phyloP scores from a whole-genome alignment of 139 green algal species.

The Ettlia oleoabundans region DNA sequence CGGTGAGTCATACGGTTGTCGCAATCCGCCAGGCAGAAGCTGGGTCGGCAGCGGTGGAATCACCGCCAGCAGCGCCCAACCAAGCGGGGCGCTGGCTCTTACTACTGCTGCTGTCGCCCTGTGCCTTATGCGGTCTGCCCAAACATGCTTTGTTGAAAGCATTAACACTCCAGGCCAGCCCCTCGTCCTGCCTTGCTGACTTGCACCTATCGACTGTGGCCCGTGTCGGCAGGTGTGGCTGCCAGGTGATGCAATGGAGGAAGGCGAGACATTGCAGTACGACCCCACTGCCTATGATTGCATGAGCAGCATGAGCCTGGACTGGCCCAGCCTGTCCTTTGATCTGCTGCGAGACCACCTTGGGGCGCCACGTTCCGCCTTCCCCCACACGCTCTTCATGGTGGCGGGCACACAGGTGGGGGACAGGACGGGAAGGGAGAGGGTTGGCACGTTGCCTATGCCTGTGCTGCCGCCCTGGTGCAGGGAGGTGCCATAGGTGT shows the following conservation, averaged over 20 bases:
- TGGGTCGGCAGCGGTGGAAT: background rate
- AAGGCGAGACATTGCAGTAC: conserved; percentile 95
- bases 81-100: too few relatives aligned
- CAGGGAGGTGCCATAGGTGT: too few relatives aligned
- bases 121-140: too few relatives aligned
- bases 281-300: conserved; percentile 97
- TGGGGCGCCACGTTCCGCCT: conserved; percentile 73
- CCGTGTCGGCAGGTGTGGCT: conserved; percentile 75
- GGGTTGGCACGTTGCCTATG: background rate
- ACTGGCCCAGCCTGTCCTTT: conserved; percentile 97
- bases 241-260: conserved; percentile 75
- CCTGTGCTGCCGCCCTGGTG: background rate
- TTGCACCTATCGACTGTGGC: too few relatives aligned
- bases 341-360: conserved; percentile 90
- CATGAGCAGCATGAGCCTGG: conserved; percentile 82
- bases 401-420: conserved; percentile 82
- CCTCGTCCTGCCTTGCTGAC: background rate
- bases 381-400: conserved; percentile 91
- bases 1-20: conserved; percentile 18
- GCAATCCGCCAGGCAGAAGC: background rate
- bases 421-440: too few relatives aligned
- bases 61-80: background rate
- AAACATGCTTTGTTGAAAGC: background rate
- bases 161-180: background rate
- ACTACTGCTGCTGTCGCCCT: too few relatives aligned